These are phyloP conservation scores for Coniella lustricola DNA, from an alignment of 2,329 filamentous ascomycete genomes.

Conservation along the genomic window DNA sequence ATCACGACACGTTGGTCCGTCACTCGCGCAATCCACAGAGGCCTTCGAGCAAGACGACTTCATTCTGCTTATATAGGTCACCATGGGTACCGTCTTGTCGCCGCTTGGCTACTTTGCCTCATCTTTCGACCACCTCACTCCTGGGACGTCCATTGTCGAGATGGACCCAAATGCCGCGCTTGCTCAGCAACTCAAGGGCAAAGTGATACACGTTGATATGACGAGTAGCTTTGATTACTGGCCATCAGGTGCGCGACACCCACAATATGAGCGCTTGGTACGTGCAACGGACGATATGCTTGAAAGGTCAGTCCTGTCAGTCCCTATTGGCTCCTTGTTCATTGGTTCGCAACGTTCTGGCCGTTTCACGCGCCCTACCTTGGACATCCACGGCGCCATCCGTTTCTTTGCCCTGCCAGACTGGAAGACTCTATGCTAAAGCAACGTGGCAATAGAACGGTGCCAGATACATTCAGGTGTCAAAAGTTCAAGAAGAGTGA, in stretches of 20 bases:
- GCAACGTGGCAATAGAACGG: slow-evolving; percentile 17
- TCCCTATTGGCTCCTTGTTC: too few species aligned
- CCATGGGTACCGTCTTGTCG: slow-evolving; percentile 6
- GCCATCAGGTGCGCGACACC: slow-evolving; percentile 6
- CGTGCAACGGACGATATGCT: slow-evolving; percentile 7
- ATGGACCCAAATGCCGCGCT: slow-evolving; percentile 8
- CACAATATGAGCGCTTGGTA: slow-evolving; percentile 5
- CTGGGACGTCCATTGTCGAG: neutral
- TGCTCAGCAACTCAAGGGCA: slow-evolving; percentile 10
- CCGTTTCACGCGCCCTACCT: too few species aligned
- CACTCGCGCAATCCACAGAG: too few species aligned
- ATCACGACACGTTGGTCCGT: neutral
- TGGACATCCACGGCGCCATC: too few species aligned
- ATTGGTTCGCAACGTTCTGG: too few species aligned
- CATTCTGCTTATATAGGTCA: neutral
- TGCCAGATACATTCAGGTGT: slow-evolving; percentile 23
- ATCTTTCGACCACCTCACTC: too few species aligned
- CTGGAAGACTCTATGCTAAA: neutral
- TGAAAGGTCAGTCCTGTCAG: slow-evolving; percentile 2
- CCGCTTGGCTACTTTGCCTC: neutral
- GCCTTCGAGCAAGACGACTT: too few species aligned
- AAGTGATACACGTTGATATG: slow-evolving; percentile 13
- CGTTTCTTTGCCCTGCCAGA: too few species aligned
- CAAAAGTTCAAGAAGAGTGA: slow-evolving; percentile 27
- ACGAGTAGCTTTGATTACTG: slow-evolving; percentile 12